phyloP scores from a whole-genome alignment of 108 stramenopile species.

The Pseudonitzschia multistriata region DNA sequence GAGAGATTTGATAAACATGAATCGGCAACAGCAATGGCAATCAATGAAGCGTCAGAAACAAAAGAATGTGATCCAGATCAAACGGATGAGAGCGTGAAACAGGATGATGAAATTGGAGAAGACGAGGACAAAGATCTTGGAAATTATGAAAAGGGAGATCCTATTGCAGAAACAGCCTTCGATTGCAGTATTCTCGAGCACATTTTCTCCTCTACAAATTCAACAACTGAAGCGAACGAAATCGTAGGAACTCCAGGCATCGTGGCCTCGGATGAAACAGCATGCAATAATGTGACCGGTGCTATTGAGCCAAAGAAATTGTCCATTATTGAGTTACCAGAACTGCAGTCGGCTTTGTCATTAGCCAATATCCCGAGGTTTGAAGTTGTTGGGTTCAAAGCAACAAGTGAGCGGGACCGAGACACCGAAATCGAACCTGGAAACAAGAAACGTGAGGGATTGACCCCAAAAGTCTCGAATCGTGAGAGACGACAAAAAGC shows the following conservation, averaged over 20 bases:
- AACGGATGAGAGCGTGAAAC: not conserved
- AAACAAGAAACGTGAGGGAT: no score
- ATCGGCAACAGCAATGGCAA: not conserved
- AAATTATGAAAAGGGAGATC: no score
- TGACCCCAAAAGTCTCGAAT: no score
- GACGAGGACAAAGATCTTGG: no score
- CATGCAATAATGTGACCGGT: not conserved
- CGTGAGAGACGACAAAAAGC: not conserved
- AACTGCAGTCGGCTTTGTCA: not conserved
- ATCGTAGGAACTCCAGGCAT: not conserved
- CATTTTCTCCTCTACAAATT: no score
- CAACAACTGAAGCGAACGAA: no score
- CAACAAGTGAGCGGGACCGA: not conserved
- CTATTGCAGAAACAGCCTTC: not conserved
- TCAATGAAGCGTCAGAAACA: not conserved
- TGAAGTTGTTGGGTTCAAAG: not conserved
- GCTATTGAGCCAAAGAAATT: not conserved
- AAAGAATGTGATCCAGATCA: not conserved
- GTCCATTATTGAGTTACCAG: not conserved
- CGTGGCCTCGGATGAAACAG: not conserved
- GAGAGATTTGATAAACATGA: no score
- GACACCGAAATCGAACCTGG: no score
- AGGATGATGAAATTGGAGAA: not conserved
- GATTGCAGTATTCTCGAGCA: not conserved
- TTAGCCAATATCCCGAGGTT: not conserved